Evolutionary conservation across 495 filamentous ascomycete species (phyloP).

Genomic region (Xylaria venustula): DNA sequence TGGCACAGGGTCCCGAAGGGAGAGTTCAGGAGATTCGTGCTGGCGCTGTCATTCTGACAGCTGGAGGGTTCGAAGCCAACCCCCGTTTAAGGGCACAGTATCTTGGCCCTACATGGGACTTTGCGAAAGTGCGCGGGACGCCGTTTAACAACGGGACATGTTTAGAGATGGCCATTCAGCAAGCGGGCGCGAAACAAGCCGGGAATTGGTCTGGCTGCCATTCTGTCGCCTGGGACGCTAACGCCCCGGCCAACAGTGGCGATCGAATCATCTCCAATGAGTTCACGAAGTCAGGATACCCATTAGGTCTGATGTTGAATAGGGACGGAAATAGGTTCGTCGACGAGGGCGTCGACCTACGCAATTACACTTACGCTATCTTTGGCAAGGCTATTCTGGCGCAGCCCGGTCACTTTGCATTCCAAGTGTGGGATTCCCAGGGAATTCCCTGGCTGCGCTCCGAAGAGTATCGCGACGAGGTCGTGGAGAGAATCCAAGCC

Average conservation of each 20-base stretch:
- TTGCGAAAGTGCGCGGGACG: constrained; percentile 58
- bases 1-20: constrained; percentile 27
- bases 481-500: constrained; percentile 49
- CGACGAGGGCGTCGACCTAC: constrained; percentile 60
- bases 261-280: constrained; percentile 57
- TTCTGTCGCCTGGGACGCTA: constrained; percentile 61
- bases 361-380: constrained; percentile 65
- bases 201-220: constrained; percentile 66
- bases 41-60: constrained; percentile 53
- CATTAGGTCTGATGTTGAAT: constrained; percentile 63
- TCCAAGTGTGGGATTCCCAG: constrained; percentile 60
- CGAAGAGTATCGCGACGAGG: constrained; percentile 59
- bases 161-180: constrained; percentile 16
- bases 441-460: constrained; percentile 47
- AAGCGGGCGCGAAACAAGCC: too few relatives aligned
- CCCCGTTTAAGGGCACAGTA: constrained; percentile 53
- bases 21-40: constrained; percentile 28
- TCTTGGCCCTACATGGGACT: constrained; percentile 61
- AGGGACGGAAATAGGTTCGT: constrained; percentile 56
- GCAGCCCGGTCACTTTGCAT: constrained; percentile 56
- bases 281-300: constrained; percentile 67
- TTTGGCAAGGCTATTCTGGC: constrained; percentile 56
- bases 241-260: constrained; percentile 49
- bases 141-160: constrained; percentile 56
- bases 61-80: constrained; percentile 62